Conservation (phyloP, 176 grass and related monocot genomes). For the Poa pratensis region DNA sequence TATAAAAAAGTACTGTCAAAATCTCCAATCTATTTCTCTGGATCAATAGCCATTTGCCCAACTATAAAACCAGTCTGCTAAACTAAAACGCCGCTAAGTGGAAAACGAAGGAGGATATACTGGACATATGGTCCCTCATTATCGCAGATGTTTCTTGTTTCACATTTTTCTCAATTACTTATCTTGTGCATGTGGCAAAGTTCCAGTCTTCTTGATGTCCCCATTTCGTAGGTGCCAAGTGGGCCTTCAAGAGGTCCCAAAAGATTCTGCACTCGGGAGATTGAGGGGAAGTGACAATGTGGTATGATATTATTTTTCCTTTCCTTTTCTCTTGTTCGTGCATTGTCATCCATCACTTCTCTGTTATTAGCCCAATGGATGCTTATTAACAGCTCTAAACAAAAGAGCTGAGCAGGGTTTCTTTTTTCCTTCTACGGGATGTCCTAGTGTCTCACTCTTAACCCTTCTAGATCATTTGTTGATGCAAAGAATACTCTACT, state of each 20-base stretch:
- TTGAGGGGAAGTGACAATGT: constrained; percentile 97
- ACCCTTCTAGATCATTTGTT: not conserved
- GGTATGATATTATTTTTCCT: constrained; percentile 58
- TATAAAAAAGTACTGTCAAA: not conserved
- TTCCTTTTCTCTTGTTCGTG: not conserved
- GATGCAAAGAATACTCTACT: not conserved
- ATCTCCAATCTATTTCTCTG: not conserved
- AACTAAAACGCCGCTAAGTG: not conserved
- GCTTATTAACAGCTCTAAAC: constrained; percentile 22
- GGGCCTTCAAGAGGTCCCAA: constrained; percentile 81
- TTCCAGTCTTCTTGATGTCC: constrained; percentile 3
- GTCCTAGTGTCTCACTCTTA: not conserved
- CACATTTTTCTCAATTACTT: not conserved
- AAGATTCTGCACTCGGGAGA: constrained; percentile 82
- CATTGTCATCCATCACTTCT: not conserved
- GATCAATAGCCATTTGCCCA: not conserved
- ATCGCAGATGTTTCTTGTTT: not conserved
- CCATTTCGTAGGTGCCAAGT: constrained; percentile 74
- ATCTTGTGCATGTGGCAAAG: not conserved
- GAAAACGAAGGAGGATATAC: not conserved
- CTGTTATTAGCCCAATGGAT: not conserved
- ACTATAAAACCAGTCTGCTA: not conserved
- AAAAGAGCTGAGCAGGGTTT: constrained; percentile 7
- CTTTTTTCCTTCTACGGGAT: not conserved
- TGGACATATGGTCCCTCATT: not conserved